Conservation (phyloP, 768 basidiomycete genomes). For the Butyriboletus loyo region DNA sequence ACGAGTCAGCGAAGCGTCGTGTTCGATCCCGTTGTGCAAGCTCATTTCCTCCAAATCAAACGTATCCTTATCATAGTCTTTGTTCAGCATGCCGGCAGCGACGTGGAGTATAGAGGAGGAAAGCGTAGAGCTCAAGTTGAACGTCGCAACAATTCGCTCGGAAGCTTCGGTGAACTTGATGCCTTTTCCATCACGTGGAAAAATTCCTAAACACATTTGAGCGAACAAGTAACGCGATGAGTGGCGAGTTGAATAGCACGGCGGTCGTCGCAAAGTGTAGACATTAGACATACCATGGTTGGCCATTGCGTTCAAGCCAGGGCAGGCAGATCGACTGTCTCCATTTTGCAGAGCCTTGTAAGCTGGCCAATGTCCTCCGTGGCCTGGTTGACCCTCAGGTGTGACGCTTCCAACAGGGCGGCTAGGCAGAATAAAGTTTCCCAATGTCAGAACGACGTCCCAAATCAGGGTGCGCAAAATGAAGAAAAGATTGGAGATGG, state of each 20-base stretch:
- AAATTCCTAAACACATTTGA: conserved; percentile 27
- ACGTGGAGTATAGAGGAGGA: conserved; percentile 59
- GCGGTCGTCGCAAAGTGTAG: conserved; percentile 42
- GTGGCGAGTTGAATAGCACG: background rate
- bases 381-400: conserved; percentile 50
- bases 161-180: conserved; percentile 53
- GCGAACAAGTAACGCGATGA: background rate
- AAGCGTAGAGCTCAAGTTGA: conserved; percentile 69
- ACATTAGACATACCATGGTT: conserved; percentile 61
- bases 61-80: conserved; percentile 51
- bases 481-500: conserved; percentile 2
- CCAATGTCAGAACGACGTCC: conserved; percentile 15
- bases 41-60: conserved; percentile 53
- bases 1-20: conserved; percentile 22
- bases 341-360: conserved; percentile 54
- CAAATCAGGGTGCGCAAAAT: background rate
- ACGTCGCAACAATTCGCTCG: conserved; percentile 46
- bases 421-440: conserved; percentile 8
- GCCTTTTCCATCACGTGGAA: conserved; percentile 62
- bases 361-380: conserved; percentile 65
- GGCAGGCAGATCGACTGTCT: conserved; percentile 70
- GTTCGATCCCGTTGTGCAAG: background rate
- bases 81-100: conserved; percentile 55
- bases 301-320: conserved; percentile 73
- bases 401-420: conserved; percentile 51